Evolutionary conservation across 495 filamentous ascomycete species (phyloP).

Genomic region (Neurospora terricola): DNA sequence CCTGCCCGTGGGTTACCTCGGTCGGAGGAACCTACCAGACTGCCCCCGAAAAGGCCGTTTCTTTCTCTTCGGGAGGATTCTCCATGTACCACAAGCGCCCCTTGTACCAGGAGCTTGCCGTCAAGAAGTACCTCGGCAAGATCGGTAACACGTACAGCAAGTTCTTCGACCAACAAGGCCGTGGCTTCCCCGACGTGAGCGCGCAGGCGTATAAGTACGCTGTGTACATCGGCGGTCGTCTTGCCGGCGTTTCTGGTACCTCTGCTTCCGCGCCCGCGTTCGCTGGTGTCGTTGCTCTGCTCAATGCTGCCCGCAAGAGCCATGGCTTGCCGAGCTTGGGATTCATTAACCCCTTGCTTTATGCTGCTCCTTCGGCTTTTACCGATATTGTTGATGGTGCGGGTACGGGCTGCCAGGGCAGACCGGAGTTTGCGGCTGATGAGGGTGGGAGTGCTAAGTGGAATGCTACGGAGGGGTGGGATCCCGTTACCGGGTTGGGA

Average conservation of each 20-base stretch:
- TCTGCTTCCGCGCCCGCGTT: slow-evolving; percentile 56
- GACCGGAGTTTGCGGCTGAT: slow-evolving; percentile 12
- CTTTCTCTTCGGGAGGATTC: slow-evolving; percentile 52
- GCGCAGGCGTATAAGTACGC: slow-evolving; percentile 36
- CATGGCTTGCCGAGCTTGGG: slow-evolving; percentile 49
- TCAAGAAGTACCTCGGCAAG: slow-evolving; percentile 36
- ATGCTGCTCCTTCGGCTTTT: slow-evolving; percentile 41
- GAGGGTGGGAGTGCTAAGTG: slow-evolving; percentile 40
- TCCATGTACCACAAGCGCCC: slow-evolving; percentile 54
- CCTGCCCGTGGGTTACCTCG: slow-evolving; percentile 66
- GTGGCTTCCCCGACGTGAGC: slow-evolving; percentile 65
- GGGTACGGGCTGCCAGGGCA: slow-evolving; percentile 50
- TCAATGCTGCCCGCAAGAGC: slow-evolving; percentile 57
- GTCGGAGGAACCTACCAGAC: slow-evolving; percentile 58
- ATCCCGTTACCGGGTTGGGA: slow-evolving; percentile 37
- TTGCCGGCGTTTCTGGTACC: slow-evolving; percentile 41
- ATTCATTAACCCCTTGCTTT: slow-evolving; percentile 71
- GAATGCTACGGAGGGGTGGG: slow-evolving; percentile 42
- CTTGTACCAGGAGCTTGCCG: slow-evolving; percentile 47
- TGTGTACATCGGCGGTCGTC: slow-evolving; percentile 4
- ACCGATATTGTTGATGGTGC: slow-evolving; percentile 55
- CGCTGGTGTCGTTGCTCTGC: slow-evolving; percentile 50
- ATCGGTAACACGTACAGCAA: slow-evolving; percentile 12
- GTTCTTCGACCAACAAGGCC: slow-evolving; percentile 45
- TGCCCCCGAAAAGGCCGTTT: slow-evolving; percentile 50